Conservation (phyloP, 2,329 filamentous ascomycete genomes). For the Colletotrichum somersetense region DNA sequence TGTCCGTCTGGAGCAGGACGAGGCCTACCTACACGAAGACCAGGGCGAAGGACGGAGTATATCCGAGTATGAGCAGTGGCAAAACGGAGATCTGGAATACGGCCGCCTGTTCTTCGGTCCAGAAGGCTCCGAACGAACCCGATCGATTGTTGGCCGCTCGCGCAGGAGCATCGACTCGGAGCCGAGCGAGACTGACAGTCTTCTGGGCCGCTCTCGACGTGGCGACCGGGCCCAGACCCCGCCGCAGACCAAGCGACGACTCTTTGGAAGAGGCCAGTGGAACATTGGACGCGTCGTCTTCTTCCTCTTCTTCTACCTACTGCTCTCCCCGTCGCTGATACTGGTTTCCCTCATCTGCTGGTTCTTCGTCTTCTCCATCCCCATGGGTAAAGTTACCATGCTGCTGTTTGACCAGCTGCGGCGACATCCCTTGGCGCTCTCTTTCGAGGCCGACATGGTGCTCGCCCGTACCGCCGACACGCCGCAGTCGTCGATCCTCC, state of each 20-base stretch:
- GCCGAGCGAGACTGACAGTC: constrained; percentile 87
- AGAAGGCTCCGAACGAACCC: constrained; percentile 76
- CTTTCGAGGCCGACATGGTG: constrained; percentile 88
- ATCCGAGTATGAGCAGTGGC: constrained; percentile 99
- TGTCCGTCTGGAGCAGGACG: constrained; percentile 92
- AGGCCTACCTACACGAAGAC: constrained; percentile 94
- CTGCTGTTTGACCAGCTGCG: constrained; percentile 92
- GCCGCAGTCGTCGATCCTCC: constrained; percentile 85
- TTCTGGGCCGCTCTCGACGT: constrained; percentile 75
- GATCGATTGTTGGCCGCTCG: constrained; percentile 87
- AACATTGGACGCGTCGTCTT: constrained; percentile 94
- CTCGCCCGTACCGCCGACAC: constrained; percentile 78
- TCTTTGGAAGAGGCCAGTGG: constrained; percentile 97
- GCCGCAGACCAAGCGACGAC: constrained; percentile 76
- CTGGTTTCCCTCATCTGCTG: constrained; percentile 91
- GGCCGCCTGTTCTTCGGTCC: constrained; percentile 97
- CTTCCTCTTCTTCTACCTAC: constrained; percentile 94
- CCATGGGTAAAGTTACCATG: constrained; percentile 96
- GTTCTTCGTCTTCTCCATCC: constrained; percentile 97
- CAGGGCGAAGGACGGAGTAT: constrained; percentile 96
- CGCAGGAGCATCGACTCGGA: constrained; percentile 89
- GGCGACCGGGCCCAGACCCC: constrained; percentile 60
- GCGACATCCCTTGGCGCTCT: constrained; percentile 90
- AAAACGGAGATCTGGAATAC: constrained; percentile 95
- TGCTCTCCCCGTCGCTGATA: constrained; percentile 88